Conservation (phyloP, 2,329 filamentous ascomycete species). For the Pezicula neosporulosa region DNA sequence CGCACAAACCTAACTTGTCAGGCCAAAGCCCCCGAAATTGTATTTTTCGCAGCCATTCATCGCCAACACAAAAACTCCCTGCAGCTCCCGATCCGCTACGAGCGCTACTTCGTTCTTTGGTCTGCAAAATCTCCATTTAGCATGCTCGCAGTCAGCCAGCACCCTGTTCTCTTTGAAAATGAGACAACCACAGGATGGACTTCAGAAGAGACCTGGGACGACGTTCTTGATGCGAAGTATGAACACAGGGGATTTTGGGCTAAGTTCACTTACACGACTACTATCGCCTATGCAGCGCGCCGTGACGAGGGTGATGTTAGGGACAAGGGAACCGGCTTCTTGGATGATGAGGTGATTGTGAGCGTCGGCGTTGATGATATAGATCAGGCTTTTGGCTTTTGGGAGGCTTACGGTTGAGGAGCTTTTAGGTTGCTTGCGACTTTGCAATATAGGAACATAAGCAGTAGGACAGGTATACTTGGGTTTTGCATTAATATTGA, state of each 20-base stretch:
- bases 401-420: slow-evolving; percentile 27
- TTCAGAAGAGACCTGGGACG: slow-evolving; percentile 31
- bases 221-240: slow-evolving; percentile 13
- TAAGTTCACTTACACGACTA: slow-evolving; percentile 36
- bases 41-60: slow-evolving; percentile 33
- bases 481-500: no score
- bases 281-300: slow-evolving; percentile 33
- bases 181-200: slow-evolving; percentile 33
- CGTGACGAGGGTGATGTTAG: slow-evolving; percentile 27
- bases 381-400: slow-evolving; percentile 31
- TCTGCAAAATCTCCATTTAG: slow-evolving; percentile 30
- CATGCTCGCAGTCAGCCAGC: slow-evolving; percentile 30
- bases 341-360: slow-evolving; percentile 36
- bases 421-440: slow-evolving; percentile 31
- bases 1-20: slow-evolving; percentile 23
- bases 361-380: slow-evolving; percentile 35
- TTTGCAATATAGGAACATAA: slow-evolving; percentile 18
- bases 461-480: no score
- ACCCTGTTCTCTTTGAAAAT: slow-evolving; percentile 32
- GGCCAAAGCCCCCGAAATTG: slow-evolving; percentile 16
- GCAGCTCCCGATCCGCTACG: slow-evolving; percentile 32
- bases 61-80: slow-evolving; percentile 32
- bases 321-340: slow-evolving; percentile 30
- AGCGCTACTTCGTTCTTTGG: slow-evolving; percentile 35
- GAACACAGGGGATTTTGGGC: slow-evolving; percentile 21